A percentile compares a stretch with the other conserved stretches of the same genome.
phyloP scores from a whole-genome alignment of 768 basidiomycete genomes.

The Hericium alpestre region DNA sequence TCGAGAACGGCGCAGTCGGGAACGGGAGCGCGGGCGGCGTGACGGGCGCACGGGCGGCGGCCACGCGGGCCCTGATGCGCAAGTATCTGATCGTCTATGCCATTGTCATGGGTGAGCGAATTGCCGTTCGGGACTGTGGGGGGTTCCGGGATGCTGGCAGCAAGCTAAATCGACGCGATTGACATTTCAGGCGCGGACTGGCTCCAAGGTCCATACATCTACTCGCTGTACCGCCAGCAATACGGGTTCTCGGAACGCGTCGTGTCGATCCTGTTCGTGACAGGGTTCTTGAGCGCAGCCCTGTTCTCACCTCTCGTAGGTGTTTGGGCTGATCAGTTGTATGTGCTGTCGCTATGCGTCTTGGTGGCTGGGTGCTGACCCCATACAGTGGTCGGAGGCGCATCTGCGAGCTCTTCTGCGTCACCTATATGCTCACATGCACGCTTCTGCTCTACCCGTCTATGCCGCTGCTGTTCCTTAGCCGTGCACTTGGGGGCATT shows the following conservation, averaged over 20 bases:
- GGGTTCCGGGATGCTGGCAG: not conserved
- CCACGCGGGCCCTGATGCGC: conserved; percentile 8
- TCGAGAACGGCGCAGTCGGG: conserved; percentile 5
- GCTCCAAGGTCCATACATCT: conserved; percentile 74
- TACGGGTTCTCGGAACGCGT: conserved; percentile 51
- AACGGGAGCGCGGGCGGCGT: not conserved
- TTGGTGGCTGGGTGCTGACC: not conserved
- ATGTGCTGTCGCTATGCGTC: conserved; percentile 17
- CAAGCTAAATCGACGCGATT: not conserved
- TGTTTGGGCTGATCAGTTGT: conserved; percentile 73
- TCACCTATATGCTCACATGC: conserved; percentile 54
- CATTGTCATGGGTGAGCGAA: conserved; percentile 5
- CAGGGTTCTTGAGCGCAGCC: conserved; percentile 64
- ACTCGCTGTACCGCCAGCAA: conserved; percentile 63
- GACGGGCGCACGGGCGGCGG: conserved; percentile 1
- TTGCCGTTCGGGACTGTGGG: not conserved
- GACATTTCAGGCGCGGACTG: conserved; percentile 54
- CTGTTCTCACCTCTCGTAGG: conserved; percentile 61
- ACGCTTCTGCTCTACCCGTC: conserved; percentile 44
- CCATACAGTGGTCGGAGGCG: conserved; percentile 49
- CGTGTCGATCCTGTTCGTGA: conserved; percentile 68
- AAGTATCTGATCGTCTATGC: conserved; percentile 14
- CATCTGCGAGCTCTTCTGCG: conserved; percentile 62
- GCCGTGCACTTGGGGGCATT: conserved; percentile 57
- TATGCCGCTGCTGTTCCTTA: conserved; percentile 50